Evolutionary conservation across 2,329 filamentous ascomycete species (phyloP).

Genomic region (Aspergillus japonicus): DNA sequence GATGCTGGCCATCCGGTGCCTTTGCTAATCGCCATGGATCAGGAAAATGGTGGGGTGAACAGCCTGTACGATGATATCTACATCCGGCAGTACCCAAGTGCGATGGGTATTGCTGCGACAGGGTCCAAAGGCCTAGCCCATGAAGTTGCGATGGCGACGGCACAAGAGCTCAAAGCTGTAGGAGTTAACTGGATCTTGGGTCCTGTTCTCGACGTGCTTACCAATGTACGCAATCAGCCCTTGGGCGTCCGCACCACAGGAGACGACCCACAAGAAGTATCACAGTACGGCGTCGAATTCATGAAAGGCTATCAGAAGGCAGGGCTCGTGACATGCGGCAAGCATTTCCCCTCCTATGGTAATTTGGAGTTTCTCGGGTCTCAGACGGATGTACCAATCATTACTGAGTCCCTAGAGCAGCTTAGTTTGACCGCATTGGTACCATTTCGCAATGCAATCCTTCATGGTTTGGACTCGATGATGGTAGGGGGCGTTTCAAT

Average conservation of each 20-base stretch:
- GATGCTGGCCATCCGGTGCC: constrained; percentile 87
- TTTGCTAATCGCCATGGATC: constrained; percentile 85
- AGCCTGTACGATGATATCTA: constrained; percentile 94
- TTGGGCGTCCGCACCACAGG: constrained; percentile 85
- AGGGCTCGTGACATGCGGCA: constrained; percentile 84
- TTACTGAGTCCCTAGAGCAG: constrained; percentile 90
- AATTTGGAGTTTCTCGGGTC: constrained; percentile 92
- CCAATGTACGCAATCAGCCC: constrained; percentile 87
- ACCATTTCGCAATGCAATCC: constrained; percentile 86
- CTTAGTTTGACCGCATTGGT: constrained; percentile 87
- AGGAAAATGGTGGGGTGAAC: constrained; percentile 98
- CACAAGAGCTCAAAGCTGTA: constrained; percentile 85
- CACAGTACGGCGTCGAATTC: constrained; percentile 83
- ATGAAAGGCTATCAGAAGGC: constrained; percentile 92
- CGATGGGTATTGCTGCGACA: constrained; percentile 94
- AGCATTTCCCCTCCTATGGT: constrained; percentile 95
- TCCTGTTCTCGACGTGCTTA: constrained; percentile 88
- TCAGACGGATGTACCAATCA: constrained; percentile 87
- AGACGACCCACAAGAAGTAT: constrained; percentile 93
- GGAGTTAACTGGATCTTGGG: constrained; percentile 96
- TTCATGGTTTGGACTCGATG: constrained; percentile 84
- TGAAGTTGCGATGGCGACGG: constrained; percentile 87
- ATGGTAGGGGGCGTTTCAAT: constrained; percentile 95
- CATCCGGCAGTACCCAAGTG: constrained; percentile 93
- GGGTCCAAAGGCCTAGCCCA: constrained; percentile 82